These are phyloP conservation scores for Stephanodiscus minutulus DNA, from an alignment of 108 stramenopile genomes.

Conservation along the genomic window DNA sequence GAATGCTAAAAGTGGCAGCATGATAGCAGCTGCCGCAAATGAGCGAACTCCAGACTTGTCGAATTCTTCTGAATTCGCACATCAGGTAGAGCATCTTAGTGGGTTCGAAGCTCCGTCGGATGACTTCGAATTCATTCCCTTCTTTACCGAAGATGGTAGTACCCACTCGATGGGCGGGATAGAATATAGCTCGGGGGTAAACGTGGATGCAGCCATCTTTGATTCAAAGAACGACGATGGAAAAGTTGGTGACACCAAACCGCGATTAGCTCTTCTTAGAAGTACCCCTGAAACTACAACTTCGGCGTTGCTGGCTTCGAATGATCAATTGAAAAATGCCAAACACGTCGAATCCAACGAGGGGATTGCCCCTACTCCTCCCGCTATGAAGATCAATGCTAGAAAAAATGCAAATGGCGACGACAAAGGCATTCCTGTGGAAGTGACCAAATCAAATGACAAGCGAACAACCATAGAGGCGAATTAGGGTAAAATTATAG, in stretches of 20 bases:
- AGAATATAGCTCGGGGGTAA: not conserved
- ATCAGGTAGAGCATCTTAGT: not conserved
- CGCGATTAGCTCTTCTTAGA: not conserved
- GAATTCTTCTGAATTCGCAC: not conserved
- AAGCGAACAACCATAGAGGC: slow-evolving; percentile 6
- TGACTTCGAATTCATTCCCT: not conserved
- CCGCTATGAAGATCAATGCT: not conserved
- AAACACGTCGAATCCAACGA: not conserved
- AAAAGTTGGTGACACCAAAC: not conserved
- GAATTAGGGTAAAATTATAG: not conserved
- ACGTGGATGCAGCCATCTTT: too few relatives aligned
- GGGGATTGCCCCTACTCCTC: not conserved
- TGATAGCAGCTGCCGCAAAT: not conserved
- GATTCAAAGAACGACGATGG: not conserved
- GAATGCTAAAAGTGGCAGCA: not conserved
- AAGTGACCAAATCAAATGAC: slow-evolving; percentile 1
- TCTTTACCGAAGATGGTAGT: not conserved
- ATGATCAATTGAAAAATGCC: not conserved
- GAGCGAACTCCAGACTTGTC: not conserved
- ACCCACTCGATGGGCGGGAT: not conserved
- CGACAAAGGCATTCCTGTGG: not conserved
- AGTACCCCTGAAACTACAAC: not conserved
- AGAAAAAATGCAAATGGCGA: not conserved
- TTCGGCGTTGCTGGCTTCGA: not conserved
- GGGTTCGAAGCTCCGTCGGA: not conserved